These are phyloP conservation scores for Lactarius psammicola DNA, from an alignment of 768 basidiomycete genomes.

Conservation along the genomic window DNA sequence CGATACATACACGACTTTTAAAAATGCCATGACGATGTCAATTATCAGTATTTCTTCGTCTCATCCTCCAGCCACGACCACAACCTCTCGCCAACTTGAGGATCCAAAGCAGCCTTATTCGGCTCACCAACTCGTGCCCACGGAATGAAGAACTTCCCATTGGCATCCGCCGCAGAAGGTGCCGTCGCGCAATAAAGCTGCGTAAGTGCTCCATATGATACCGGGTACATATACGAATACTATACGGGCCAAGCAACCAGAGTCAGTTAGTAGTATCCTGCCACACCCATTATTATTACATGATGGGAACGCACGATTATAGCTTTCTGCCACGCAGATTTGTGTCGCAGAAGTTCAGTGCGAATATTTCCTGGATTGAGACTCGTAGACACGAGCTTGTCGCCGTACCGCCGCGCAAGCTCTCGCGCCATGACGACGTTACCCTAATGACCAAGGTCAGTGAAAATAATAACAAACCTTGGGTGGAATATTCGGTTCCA, in stretches of 20 bases:
- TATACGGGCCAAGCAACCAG: neutral
- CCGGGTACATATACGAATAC: conserved; percentile 3
- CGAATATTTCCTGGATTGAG: conserved; percentile 40
- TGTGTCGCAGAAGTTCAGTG: conserved; percentile 15
- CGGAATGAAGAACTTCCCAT: conserved; percentile 40
- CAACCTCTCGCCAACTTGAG: conserved; percentile 32
- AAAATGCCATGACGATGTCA: too few relatives aligned
- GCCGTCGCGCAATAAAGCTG: conserved; percentile 46
- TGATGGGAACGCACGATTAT: neutral
- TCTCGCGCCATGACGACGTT: conserved; percentile 47
- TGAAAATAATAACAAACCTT: neutral
- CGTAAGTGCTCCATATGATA: conserved; percentile 41
- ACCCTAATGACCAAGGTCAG: conserved; percentile 31
- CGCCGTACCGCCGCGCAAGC: conserved; percentile 46
- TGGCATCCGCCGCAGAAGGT: conserved; percentile 38
- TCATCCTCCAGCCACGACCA: conserved; percentile 38
- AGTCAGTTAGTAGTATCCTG: neutral
- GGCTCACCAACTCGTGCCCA: conserved; percentile 32
- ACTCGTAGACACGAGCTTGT: conserved; percentile 47
- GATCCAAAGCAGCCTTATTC: conserved; percentile 28
- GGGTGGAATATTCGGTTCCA: neutral
- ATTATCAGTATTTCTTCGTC: conserved; percentile 6
- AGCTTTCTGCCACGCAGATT: neutral
- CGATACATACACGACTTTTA: too few relatives aligned
- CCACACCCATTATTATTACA: too few relatives aligned